Evolutionary conservation across 768 basidiomycete species (phyloP).

Genomic region (Boletus bicolor): DNA sequence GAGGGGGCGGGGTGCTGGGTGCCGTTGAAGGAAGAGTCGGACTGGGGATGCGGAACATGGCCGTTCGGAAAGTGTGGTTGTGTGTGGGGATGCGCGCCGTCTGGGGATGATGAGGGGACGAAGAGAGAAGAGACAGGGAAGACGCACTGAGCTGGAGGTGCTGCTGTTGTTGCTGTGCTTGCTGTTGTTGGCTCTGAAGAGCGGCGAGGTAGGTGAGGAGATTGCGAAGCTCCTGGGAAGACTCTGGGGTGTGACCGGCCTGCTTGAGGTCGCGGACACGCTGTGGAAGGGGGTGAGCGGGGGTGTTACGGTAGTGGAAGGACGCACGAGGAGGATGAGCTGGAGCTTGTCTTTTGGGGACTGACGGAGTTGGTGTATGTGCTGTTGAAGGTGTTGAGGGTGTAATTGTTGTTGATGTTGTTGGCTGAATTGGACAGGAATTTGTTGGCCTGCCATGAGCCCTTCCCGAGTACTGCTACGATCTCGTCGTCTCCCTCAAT

Average conservation of each 20-base stretch:
- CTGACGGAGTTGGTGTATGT: conserved; percentile 6
- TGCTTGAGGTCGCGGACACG: conserved; percentile 41
- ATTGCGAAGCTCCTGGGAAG: conserved; percentile 40
- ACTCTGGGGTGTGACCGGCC: conserved; percentile 46
- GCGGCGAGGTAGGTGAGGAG: conserved; percentile 38
- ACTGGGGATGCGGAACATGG: conserved; percentile 35
- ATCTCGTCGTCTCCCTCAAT: conserved; percentile 10
- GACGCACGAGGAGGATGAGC: conserved; percentile 17
- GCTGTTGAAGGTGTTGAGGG: conserved; percentile 7
- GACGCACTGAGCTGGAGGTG: conserved; percentile 34
- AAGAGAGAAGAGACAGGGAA: background rate
- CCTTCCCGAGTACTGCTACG: too few relatives aligned
- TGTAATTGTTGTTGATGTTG: conserved; percentile 15
- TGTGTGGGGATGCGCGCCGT: conserved; percentile 22
- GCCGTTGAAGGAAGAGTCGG: conserved; percentile 27
- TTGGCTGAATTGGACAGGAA: conserved; percentile 25
- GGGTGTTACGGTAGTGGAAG: background rate
- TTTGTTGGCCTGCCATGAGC: conserved; percentile 24
- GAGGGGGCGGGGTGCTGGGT: background rate
- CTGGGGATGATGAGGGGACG: conserved; percentile 29
- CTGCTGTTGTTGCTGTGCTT: conserved; percentile 28
- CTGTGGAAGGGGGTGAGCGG: conserved; percentile 25
- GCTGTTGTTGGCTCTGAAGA: conserved; percentile 28
- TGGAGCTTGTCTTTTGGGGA: conserved; percentile 28
- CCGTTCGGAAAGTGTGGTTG: conserved; percentile 45